A percentile compares a stretch with the other conserved stretches of the same genome.
phyloP scores from a whole-genome alignment of 257 asterid genomes.

The Capsicum pubescens region DNA sequence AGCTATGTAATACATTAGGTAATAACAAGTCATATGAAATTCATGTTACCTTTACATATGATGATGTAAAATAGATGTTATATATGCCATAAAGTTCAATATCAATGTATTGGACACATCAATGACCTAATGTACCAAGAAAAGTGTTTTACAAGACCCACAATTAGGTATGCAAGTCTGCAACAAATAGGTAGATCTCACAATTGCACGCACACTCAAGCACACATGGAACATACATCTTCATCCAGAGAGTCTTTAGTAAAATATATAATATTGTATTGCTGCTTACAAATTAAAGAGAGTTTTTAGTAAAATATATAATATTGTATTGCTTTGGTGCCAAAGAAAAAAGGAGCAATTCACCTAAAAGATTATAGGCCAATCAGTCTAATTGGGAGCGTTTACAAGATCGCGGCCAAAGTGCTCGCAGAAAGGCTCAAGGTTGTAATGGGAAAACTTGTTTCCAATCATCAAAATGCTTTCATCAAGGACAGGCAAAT shows the following conservation, averaged over 20 bases:
- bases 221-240: neutral
- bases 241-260: neutral
- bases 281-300: neutral
- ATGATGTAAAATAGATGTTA: neutral
- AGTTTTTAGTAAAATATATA: neutral
- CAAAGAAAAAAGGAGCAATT: no score
- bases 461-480: no score
- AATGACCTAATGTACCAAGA: neutral
- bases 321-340: neutral
- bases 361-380: no score
- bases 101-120: neutral
- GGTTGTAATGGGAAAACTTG: no score
- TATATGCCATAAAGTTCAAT: neutral
- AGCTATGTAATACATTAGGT: no score
- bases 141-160: conserved; percentile 18
- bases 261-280: neutral
- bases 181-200: conserved; percentile 25
- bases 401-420: no score
- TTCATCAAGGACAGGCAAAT: neutral
- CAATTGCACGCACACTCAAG: conserved; percentile 16
- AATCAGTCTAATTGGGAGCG: no score
- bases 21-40: neutral
- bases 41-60: neutral
- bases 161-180: neutral
- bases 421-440: no score